A percentile compares a stretch with the other conserved stretches of the same genome.
Evolutionary conservation across 495 filamentous ascomycete genomes (phyloP).

Genomic region (Penicillium mononematosum): DNA sequence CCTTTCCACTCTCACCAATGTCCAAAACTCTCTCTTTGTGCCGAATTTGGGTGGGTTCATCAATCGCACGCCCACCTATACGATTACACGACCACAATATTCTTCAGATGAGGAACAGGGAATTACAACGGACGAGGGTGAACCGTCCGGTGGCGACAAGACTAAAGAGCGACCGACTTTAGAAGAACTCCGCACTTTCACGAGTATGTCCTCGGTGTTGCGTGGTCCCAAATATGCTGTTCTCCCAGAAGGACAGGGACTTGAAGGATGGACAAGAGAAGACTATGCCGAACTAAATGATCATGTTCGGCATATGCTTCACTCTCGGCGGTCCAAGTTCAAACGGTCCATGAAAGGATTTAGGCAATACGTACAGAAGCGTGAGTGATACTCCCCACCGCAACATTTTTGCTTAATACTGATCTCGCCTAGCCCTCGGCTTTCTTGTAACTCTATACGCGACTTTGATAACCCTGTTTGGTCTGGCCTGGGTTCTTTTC

Average conservation of each 20-base stretch:
- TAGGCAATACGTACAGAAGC: conserved; percentile 66
- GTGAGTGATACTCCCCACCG: conserved; percentile 35
- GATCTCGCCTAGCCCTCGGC: conserved; percentile 53
- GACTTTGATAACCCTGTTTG: conserved; percentile 76
- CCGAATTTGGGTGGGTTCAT: conserved; percentile 65
- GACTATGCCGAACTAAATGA: conserved; percentile 74
- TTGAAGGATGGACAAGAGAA: conserved; percentile 67
- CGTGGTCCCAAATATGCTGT: conserved; percentile 40
- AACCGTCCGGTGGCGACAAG: conserved; percentile 25
- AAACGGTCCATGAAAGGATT: conserved; percentile 74
- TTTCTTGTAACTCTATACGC: conserved; percentile 77
- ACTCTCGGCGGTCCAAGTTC: conserved; percentile 72
- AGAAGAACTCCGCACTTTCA: conserved; percentile 28
- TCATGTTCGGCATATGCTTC: conserved; percentile 77
- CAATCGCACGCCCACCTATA: conserved; percentile 72
- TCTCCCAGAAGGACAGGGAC: conserved; percentile 55
- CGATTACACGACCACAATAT: conserved; percentile 53
- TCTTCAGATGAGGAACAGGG: conserved; percentile 33
- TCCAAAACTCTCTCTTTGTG: conserved; percentile 76
- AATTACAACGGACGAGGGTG: conserved; percentile 33
- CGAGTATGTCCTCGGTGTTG: conserved; percentile 37
- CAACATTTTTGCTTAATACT: neutral
- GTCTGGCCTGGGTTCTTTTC: conserved; percentile 80
- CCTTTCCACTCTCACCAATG: conserved; percentile 72
- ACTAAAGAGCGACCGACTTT: conserved; percentile 27